These are phyloP conservation scores for Penicillium sp. DNA, from an alignment of 2,329 filamentous ascomycete species.

Conservation along the genomic window DNA sequence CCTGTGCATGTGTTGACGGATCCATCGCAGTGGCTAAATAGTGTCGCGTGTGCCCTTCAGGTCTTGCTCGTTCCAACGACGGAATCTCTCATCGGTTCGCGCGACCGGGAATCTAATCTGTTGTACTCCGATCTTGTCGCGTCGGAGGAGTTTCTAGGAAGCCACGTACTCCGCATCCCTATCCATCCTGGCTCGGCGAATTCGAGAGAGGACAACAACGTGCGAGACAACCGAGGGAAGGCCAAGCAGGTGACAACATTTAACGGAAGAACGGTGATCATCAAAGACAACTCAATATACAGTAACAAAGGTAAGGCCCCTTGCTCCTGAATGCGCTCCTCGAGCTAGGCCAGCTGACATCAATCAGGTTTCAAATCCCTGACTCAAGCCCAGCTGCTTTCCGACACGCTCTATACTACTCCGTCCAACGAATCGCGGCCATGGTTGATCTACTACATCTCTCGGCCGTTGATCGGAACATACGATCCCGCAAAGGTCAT, in stretches of 20 bases:
- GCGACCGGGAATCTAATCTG: slow-evolving; percentile 79
- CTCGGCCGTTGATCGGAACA: slow-evolving; percentile 75
- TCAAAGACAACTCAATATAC: slow-evolving; percentile 89
- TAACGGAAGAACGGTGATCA: slow-evolving; percentile 87
- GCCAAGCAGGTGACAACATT: slow-evolving; percentile 90
- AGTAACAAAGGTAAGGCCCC: slow-evolving; percentile 83
- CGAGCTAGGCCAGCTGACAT: slow-evolving; percentile 5
- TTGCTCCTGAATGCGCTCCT: background rate
- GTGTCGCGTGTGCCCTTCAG: slow-evolving; percentile 33
- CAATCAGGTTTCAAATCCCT: slow-evolving; percentile 78
- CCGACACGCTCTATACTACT: slow-evolving; percentile 82
- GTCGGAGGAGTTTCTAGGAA: slow-evolving; percentile 91
- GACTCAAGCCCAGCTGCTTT: slow-evolving; percentile 81
- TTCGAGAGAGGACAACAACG: slow-evolving; percentile 56
- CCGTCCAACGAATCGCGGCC: slow-evolving; percentile 84
- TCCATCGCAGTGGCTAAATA: slow-evolving; percentile 14
- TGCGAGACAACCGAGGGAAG: slow-evolving; percentile 86
- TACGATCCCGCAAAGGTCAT: slow-evolving; percentile 72
- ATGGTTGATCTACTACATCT: slow-evolving; percentile 97
- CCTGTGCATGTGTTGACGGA: slow-evolving; percentile 11
- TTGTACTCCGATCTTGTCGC: slow-evolving; percentile 74
- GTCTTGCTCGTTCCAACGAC: slow-evolving; percentile 91
- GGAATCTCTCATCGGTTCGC: slow-evolving; percentile 81
- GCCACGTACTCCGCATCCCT: slow-evolving; percentile 89
- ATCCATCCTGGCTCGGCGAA: slow-evolving; percentile 47